These are phyloP conservation scores for Diaporthe citri DNA, from an alignment of 2,329 filamentous ascomycete species.

Conservation along the genomic window DNA sequence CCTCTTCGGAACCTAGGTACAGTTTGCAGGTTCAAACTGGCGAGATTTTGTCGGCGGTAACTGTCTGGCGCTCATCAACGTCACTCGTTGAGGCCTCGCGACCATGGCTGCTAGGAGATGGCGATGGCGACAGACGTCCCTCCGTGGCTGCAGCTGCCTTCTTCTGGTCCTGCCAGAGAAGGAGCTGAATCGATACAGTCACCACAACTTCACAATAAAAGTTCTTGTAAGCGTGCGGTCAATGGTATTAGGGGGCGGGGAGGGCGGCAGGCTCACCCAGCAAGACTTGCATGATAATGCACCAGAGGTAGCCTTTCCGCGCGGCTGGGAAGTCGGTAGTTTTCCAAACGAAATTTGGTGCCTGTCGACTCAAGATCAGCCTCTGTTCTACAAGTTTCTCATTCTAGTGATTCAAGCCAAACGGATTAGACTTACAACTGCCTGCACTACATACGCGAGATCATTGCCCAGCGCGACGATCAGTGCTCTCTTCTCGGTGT, in stretches of 20 bases:
- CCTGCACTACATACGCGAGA: slow-evolving; percentile 51
- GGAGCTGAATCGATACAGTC: slow-evolving; percentile 47
- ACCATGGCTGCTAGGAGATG: not conserved
- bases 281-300: slow-evolving; percentile 50
- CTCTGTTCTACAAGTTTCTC: no score
- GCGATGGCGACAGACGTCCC: not conserved
- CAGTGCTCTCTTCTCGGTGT: slow-evolving; percentile 49
- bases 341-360: slow-evolving; percentile 57
- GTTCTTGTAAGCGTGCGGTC: not conserved
- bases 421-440: slow-evolving; percentile 44
- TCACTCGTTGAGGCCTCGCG: not conserved
- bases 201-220: slow-evolving; percentile 42
- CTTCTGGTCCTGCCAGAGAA: slow-evolving; percentile 47
- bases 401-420: not conserved
- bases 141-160: not conserved
- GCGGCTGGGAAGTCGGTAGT: slow-evolving; percentile 54
- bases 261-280: slow-evolving; percentile 46
- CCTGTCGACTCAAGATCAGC: slow-evolving; percentile 39
- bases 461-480: slow-evolving; percentile 50
- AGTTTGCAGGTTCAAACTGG: not conserved
- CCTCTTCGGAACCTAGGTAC: not conserved
- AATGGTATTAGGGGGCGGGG: not conserved
- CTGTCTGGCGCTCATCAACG: not conserved
- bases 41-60: not conserved
- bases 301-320: slow-evolving; percentile 53